Evolutionary conservation across 73 alveolate genomes (phyloP), one percentile per base, ranked within the genome.

Genomic region (Paramecium primaurelia): DNA sequence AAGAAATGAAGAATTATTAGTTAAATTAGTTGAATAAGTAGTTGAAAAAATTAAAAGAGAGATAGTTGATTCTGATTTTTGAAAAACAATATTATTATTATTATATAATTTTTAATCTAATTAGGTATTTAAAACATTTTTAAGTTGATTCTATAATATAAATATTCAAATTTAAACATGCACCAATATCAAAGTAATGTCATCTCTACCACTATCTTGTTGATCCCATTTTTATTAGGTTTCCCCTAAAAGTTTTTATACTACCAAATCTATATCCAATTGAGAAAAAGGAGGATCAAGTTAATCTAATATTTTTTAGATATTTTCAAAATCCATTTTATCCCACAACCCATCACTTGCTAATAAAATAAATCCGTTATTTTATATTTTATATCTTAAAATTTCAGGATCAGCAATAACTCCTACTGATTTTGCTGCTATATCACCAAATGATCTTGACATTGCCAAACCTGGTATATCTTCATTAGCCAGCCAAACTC

Each of bases 281-380:
- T 73, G 10, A 38, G 40, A 37, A 73, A 40, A 36, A 30, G 87
- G 87, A 14, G 64, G 28, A 16, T 34, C 18, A n/a, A 20, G 32
- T 9, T 11, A 8, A 73, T 73, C 37, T 37, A 73, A 18, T 8
- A 73, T 73, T 18, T 37, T 37, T 34, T 73, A 14, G 22, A 73
- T 40, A 36, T 51, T 73, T n/a, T 73, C 34, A 73, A 40, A n/a
- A 40, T 73, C 87, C 87, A 73, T 88, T 44, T 77, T 77, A 49
- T 93, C 97, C 97, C 95, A 92, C 3, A 92, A 37, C 3, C 95
- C 95, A 45, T 92, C 95, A 16, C 94, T 64, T 30, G 92, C 95
- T 32, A 92, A 16, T 60, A 92, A 87, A 28, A 92, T 92, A 42
- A 86, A 92, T 37, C 89, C 68, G 26, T 38, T 30, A 54, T 83